Percentiles rank a stretch among this genome's conserved stretches.
phyloP scores from a whole-genome alignment of 2,329 filamentous ascomycete genomes.

The Aureobasidium lini region DNA sequence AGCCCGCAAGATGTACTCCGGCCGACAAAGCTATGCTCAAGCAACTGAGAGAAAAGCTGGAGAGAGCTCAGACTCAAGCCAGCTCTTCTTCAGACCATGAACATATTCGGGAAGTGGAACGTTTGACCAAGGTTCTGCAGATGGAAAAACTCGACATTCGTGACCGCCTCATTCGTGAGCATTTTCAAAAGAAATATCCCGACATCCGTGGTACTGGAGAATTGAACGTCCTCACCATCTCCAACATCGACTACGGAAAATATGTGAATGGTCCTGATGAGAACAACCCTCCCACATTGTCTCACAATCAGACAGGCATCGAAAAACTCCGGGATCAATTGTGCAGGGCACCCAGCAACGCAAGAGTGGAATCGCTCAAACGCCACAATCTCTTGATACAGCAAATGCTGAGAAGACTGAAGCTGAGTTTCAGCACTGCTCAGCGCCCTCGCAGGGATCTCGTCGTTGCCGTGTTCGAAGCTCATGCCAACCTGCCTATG shows the following conservation, averaged over 20 bases:
- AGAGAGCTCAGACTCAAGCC: neutral
- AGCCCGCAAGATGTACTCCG: neutral
- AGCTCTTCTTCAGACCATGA: neutral
- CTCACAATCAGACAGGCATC: neutral
- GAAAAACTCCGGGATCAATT: neutral
- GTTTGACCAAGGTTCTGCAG: neutral
- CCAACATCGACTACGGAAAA: neutral
- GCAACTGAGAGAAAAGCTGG: neutral
- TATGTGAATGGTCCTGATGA: neutral
- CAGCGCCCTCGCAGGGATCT: neutral
- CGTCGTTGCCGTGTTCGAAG: neutral
- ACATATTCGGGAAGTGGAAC: too few species aligned
- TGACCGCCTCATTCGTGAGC: neutral
- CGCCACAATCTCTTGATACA: neutral
- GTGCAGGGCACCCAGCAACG: neutral
- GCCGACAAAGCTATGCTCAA: neutral
- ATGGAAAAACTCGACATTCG: neutral
- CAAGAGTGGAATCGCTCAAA: neutral
- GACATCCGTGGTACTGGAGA: neutral
- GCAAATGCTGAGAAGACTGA: neutral
- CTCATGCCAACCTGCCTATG: neutral
- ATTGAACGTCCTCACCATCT: neutral
- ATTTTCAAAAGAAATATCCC: neutral
- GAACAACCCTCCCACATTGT: neutral
- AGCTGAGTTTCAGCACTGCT: neutral